Conservation (phyloP, 371 early-diverging fungal genomes). For the Apophysomyces trapeziformis region DNA sequence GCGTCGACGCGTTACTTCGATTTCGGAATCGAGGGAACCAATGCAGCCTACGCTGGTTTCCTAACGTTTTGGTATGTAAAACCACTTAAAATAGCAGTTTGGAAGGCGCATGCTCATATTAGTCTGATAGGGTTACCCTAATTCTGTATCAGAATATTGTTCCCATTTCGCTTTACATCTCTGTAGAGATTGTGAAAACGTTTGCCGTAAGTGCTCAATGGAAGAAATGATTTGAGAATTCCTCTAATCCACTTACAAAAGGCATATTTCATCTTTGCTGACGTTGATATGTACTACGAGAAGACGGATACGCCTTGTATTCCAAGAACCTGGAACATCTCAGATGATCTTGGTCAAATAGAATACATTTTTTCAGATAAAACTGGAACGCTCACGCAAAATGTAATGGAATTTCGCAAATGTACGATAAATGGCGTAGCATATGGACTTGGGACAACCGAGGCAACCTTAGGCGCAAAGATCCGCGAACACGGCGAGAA, state of each 20-base stretch:
- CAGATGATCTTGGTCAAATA: constrained; percentile 90
- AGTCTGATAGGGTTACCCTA: constrained; percentile 56
- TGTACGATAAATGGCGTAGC: constrained; percentile 86
- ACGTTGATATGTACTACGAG: constrained; percentile 87
- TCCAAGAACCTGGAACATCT: constrained; percentile 88
- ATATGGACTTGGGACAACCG: constrained; percentile 67
- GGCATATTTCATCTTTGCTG: constrained; percentile 83
- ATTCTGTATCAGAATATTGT: constrained; percentile 66
- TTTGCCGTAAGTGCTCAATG: constrained; percentile 39
- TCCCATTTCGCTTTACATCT: constrained; percentile 97
- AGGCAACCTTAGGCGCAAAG: constrained; percentile 35
- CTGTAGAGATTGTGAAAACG: constrained; percentile 91
- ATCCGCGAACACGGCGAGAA: constrained; percentile 29
- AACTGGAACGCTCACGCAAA: constrained; percentile 82
- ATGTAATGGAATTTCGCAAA: constrained; percentile 81
- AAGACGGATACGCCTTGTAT: constrained; percentile 78
- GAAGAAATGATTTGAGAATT: background rate
- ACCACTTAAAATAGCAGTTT: constrained; percentile 20
- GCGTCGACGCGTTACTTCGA: constrained; percentile 42
- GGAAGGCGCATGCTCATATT: background rate
- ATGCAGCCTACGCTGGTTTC: constrained; percentile 44
- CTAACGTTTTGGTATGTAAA: constrained; percentile 52
- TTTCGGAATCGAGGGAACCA: constrained; percentile 39
- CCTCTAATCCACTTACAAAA: constrained; percentile 7
- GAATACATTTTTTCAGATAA: constrained; percentile 98